Percentiles rank a stretch among this genome's conserved stretches.
These are phyloP conservation scores for Gypsophila paniculata DNA, from an alignment of 179 eudicot species.

Conservation along the genomic window DNA sequence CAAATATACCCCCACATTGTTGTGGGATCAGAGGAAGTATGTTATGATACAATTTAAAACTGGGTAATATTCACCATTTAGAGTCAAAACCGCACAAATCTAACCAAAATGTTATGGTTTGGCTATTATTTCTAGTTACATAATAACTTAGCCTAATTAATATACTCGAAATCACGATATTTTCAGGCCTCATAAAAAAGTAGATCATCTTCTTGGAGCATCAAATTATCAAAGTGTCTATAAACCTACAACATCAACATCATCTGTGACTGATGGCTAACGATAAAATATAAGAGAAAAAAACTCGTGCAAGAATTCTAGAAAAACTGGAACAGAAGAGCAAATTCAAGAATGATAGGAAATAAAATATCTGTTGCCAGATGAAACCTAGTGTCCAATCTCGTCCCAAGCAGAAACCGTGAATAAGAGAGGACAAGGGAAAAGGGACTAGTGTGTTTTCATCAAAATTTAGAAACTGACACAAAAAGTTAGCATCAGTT, in stretches of 20 bases:
- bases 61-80: background rate
- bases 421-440: background rate
- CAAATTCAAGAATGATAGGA: background rate
- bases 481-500: background rate
- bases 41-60: background rate
- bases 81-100: background rate
- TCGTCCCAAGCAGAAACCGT: background rate
- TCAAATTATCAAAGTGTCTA: no score
- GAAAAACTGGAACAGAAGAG: background rate
- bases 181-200: background rate
- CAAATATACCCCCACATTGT: no score
- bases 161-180: background rate
- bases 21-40: background rate
- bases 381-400: no score
- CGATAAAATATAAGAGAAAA: background rate
- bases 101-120: background rate
- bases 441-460: background rate
- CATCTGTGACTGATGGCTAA: conserved; percentile 4
- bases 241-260: background rate
- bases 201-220: no score
- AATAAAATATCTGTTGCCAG: background rate
- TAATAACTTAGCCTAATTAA: background rate
- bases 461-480: background rate
- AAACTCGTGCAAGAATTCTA: background rate
- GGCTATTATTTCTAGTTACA: background rate